These are phyloP conservation scores for Lasiodiplodia citricola DNA, from an alignment of 2,329 filamentous ascomycete species.

Conservation along the genomic window DNA sequence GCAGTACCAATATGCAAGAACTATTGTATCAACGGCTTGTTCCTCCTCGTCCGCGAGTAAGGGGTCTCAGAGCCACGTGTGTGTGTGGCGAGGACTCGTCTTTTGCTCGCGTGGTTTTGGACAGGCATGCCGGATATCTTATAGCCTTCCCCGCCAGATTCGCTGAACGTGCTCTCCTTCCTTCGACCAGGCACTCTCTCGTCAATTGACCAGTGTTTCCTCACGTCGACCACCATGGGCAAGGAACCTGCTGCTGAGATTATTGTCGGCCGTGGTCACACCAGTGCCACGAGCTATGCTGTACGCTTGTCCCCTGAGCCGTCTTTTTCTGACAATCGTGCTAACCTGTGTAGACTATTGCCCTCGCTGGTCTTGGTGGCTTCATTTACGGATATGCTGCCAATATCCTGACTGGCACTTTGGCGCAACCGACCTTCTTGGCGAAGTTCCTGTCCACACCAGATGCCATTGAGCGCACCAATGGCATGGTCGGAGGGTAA, in stretches of 20 bases:
- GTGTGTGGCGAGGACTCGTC: background rate
- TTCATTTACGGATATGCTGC: constrained; percentile 39
- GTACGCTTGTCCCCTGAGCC: background rate
- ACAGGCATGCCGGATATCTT: background rate
- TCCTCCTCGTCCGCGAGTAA: constrained; percentile 4
- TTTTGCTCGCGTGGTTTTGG: background rate
- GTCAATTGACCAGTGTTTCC: background rate
- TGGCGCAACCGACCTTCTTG: constrained; percentile 38
- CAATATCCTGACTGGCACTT: constrained; percentile 37
- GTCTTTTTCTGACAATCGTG: background rate
- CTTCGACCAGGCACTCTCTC: background rate
- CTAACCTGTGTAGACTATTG: constrained; percentile 5
- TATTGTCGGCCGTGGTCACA: background rate
- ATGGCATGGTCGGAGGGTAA: constrained; percentile 31
- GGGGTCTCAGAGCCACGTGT: constrained; percentile 4
- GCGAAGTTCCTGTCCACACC: constrained; percentile 33
- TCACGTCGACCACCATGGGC: background rate
- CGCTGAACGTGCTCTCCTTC: background rate
- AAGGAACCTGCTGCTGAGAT: background rate
- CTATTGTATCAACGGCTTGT: background rate
- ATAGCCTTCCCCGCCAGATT: constrained; percentile 1
- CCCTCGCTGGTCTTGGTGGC: constrained; percentile 34
- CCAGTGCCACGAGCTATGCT: constrained; percentile 1
- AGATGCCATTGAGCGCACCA: constrained; percentile 29
- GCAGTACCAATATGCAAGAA: background rate